phyloP scores from a whole-genome alignment of 2,329 filamentous ascomycete species.

The Penicillium decumbens region DNA sequence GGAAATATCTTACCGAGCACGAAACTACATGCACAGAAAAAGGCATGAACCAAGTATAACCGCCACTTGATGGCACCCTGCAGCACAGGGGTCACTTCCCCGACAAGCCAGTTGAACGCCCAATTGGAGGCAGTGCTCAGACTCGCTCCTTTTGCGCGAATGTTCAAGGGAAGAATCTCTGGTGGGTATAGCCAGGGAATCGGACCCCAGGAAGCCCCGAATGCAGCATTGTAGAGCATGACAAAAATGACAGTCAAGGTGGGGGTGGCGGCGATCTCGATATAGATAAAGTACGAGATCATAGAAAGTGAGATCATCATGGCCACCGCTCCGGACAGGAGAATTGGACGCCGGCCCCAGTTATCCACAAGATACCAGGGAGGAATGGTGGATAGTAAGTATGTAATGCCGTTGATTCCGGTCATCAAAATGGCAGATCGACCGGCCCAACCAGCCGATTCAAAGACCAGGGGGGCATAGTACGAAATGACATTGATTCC shows the following conservation, averaged over 20 bases:
- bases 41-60: slow-evolving; percentile 89
- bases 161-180: slow-evolving; percentile 96
- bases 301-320: slow-evolving; percentile 84
- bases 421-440: slow-evolving; percentile 94
- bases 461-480: slow-evolving; percentile 94
- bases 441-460: slow-evolving; percentile 91
- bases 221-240: slow-evolving; percentile 97
- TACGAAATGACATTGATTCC: slow-evolving; percentile 99
- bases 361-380: slow-evolving; percentile 96
- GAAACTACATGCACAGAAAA: slow-evolving; percentile 93
- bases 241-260: slow-evolving; percentile 87
- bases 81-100: slow-evolving; percentile 87
- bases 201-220: slow-evolving; percentile 95
- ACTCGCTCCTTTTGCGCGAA: slow-evolving; percentile 93
- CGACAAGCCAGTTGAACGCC: slow-evolving; percentile 97
- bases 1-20: slow-evolving; percentile 71
- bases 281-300: slow-evolving; percentile 93
- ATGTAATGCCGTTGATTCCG: slow-evolving; percentile 88
- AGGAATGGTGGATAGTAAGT: slow-evolving; percentile 85
- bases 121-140: slow-evolving; percentile 95
- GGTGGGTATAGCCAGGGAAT: slow-evolving; percentile 98
- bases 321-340: slow-evolving; percentile 80
- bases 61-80: slow-evolving; percentile 92
- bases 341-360: slow-evolving; percentile 82
- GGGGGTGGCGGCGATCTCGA: slow-evolving; percentile 72